Evolutionary conservation across 441 rosid species (phyloP).

Genomic region (Gossypium schwendimanii): DNA sequence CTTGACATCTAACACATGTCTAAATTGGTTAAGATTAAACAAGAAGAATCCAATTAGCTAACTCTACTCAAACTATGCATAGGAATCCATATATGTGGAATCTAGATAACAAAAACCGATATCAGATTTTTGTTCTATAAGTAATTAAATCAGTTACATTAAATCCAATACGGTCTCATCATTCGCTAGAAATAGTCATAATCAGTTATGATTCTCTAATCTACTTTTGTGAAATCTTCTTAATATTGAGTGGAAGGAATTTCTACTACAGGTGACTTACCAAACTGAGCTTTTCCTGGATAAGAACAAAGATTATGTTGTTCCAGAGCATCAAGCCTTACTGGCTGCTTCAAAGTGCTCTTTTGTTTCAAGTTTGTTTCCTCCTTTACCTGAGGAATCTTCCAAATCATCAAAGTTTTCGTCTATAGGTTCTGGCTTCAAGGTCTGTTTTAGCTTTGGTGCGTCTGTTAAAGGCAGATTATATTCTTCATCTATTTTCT

Average conservation of each 20-base stretch:
- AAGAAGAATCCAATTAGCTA: background rate
- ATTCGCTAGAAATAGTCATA: background rate
- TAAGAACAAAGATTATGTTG: constrained; percentile 96
- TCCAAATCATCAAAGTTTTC: constrained; percentile 88
- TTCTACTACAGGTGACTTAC: constrained; percentile 64
- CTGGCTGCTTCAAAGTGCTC: constrained; percentile 63
- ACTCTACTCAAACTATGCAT: background rate
- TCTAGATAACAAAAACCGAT: background rate
- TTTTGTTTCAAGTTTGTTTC: constrained; percentile 81
- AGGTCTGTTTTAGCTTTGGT: constrained; percentile 45
- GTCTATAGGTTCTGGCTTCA: constrained; percentile 85
- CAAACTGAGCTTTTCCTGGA: constrained; percentile 88
- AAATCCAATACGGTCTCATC: background rate
- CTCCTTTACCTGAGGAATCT: constrained; percentile 74
- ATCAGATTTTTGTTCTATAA: background rate
- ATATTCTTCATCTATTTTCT: constrained; percentile 14
- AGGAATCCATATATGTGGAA: background rate
- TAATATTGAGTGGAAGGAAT: background rate
- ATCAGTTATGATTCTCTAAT: constrained; percentile 1
- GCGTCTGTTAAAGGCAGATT: constrained; percentile 7
- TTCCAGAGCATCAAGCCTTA: constrained; percentile 89
- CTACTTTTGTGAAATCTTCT: constrained; percentile 4
- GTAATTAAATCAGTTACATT: background rate
- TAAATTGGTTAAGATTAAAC: background rate
- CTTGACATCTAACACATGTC: background rate